A percentile compares a stretch with the other conserved stretches of the same genome.
Conservation (phyloP, 139 green algal species). For the Tetradesmus lagerheimii region DNA sequence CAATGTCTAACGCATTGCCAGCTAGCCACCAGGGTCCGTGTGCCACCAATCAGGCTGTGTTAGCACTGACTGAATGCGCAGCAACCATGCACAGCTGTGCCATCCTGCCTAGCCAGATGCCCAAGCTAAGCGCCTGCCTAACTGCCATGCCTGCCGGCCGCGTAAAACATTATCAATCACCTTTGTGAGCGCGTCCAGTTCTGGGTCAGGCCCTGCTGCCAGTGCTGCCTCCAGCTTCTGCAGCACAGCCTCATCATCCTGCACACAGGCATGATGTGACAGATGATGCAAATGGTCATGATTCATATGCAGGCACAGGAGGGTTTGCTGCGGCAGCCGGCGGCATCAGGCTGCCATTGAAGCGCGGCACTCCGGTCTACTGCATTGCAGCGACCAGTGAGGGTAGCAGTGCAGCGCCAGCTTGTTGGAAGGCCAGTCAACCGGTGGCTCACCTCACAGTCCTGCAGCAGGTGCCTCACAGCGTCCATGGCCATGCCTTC, state of each 20-base stretch:
- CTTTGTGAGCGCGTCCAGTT: slow-evolving; percentile 44
- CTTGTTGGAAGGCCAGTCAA: neutral
- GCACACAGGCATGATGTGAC: neutral
- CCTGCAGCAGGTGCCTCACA: slow-evolving; percentile 47
- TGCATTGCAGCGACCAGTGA: neutral
- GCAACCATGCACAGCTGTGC: too few species aligned
- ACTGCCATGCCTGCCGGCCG: too few species aligned
- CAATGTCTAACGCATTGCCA: too few species aligned
- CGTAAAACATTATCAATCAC: neutral
- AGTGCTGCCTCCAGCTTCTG: slow-evolving; percentile 41
- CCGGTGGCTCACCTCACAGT: slow-evolving; percentile 35
- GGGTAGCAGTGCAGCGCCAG: neutral
- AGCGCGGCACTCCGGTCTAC: neutral
- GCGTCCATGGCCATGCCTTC: slow-evolving; percentile 45
- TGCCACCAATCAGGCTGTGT: too few species aligned
- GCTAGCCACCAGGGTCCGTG: too few species aligned
- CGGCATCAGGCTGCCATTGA: too few species aligned
- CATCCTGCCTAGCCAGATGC: too few species aligned
- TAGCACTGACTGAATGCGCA: too few species aligned
- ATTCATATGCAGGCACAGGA: too few species aligned
- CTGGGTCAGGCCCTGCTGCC: slow-evolving; percentile 51
- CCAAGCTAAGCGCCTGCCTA: too few species aligned
- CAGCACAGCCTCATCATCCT: slow-evolving; percentile 53
- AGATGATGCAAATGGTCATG: too few species aligned
- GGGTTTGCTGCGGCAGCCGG: too few species aligned